Evolutionary conservation across 371 early-diverging fungal species (phyloP).

Genomic region (Vairimorpha apis): DNA sequence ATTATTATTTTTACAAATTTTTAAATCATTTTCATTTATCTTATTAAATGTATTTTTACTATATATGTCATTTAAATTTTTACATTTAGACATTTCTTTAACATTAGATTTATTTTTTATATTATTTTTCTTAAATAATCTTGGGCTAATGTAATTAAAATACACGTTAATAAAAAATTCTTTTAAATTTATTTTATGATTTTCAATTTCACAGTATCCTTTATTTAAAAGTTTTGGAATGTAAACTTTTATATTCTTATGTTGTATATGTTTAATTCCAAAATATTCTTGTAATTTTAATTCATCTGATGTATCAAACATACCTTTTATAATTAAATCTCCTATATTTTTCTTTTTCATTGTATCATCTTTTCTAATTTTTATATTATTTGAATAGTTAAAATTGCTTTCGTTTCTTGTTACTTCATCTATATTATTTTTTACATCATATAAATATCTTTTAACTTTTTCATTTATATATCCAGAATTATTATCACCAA

Average conservation of each 20-base stretch:
- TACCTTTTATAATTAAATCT: slow-evolving; percentile 33
- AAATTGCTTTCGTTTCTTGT: neutral
- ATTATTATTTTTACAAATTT: neutral
- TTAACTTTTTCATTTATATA: neutral
- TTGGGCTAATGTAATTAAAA: neutral
- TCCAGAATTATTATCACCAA: neutral
- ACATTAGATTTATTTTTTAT: neutral
- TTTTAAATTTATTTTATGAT: slow-evolving; percentile 24
- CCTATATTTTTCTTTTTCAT: neutral
- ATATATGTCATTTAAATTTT: too few relatives aligned
- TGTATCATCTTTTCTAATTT: neutral
- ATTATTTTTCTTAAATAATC: neutral
- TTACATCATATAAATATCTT: too few relatives aligned
- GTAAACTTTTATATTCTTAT: neutral
- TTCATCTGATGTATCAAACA: slow-evolving; percentile 49
- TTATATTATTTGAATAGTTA: neutral
- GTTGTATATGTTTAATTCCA: neutral
- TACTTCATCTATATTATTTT: neutral
- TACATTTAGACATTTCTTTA: too few relatives aligned
- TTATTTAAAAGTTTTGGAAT: slow-evolving; percentile 17
- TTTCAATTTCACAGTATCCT: slow-evolving; percentile 31
- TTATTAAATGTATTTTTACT: neutral
- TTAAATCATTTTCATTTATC: neutral
- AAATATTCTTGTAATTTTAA: slow-evolving; percentile 19
- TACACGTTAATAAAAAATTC: slow-evolving; percentile 28